Conservation (phyloP, 106 monocot species). For the Acorus calamus region DNA sequence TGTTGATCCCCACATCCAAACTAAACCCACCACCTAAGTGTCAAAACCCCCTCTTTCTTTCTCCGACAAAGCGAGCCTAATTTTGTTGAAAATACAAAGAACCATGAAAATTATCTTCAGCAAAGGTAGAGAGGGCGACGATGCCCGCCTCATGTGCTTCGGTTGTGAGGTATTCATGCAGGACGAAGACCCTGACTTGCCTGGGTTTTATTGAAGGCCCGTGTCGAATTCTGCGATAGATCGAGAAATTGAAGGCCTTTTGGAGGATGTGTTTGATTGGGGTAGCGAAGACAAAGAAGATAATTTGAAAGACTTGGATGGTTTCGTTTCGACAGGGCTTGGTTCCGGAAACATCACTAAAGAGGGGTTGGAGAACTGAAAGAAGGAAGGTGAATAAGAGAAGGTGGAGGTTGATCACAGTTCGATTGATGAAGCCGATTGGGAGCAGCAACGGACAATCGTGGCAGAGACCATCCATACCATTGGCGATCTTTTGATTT, state of each 20-base stretch:
- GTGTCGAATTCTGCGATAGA: conserved; percentile 21
- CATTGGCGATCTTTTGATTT: too few species aligned
- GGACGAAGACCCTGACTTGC: conserved; percentile 59
- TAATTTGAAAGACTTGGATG: conserved; percentile 41
- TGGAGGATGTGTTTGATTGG: conserved; percentile 40
- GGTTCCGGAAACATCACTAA: conserved; percentile 78
- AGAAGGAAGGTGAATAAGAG: conserved; percentile 75
- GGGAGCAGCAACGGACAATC: too few species aligned
- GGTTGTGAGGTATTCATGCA: conserved; percentile 98
- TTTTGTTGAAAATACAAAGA: too few species aligned
- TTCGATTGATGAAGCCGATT: too few species aligned
- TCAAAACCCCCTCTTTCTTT: too few species aligned
- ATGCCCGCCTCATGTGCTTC: conserved; percentile 47
- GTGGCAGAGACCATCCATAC: too few species aligned
- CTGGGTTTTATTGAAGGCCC: conserved; percentile 57
- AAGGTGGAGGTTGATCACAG: neutral
- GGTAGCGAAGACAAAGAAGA: conserved; percentile 28
- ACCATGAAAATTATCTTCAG: conserved; percentile 24
- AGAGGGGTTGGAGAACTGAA: conserved; percentile 40
- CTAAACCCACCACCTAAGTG: too few species aligned
- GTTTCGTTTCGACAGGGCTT: conserved; percentile 62
- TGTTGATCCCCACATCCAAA: too few species aligned
- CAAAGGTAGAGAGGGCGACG: conserved; percentile 60
- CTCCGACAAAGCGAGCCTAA: too few species aligned
- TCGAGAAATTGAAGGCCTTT: conserved; percentile 9